Base-by-base conservation (phyloP, 179 eudicot genomes). In the Spinacia oleracea region DNA sequence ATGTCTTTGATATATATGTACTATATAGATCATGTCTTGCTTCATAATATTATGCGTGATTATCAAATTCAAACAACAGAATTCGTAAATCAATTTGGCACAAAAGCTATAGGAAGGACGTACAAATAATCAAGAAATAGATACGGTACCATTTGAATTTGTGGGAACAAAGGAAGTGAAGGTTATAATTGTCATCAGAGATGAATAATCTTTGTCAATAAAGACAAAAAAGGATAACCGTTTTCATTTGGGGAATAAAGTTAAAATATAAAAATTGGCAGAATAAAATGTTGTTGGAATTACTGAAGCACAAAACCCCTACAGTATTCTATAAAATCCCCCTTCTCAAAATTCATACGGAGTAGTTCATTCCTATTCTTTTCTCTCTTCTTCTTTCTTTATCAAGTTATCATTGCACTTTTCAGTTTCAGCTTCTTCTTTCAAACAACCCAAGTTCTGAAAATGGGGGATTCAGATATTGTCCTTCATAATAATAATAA, bases 391-490 rank as follows among this genome's bases (percentile, higher is more conserved):
- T 21, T 45, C 12, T 9, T 11, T 5, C 48, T 23, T n/a, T n/a
- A n/a, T n/a, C n/a, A n/a, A n/a, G n/a, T n/a, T 21, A n/a, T 69
- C 73, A 40, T 21, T 23, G 7, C 62, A 6, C n/a, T 29, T 56
- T 56, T 27, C 34, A 58, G 9, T 29, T 29, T 60, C 27, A 58
- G 27, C 66, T 60, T 51, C 58, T 15, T 4, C 20, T 16, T 16
- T 16, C 6, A 35, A 18, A 35, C 48, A n/a, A 45, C 18, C 5
- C 10, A 43, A n/a, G 21, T 9, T 3, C 4, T 69, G 64, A 75
- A 65, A 84, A 87, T 87, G 89, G 89, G 75, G 71, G 87, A 85
- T 50, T 70, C 59, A 25, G 23, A 53, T 53, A 4, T 12, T 53
- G 20, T 6, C 20, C 18, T 12, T 20, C 9, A 9, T 45, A 50